Percentiles rank a stretch among this genome's conserved stretches.
These are phyloP conservation scores for Coniochaeta sp. DNA, from an alignment of 2,329 filamentous ascomycete genomes.

Conservation along the genomic window DNA sequence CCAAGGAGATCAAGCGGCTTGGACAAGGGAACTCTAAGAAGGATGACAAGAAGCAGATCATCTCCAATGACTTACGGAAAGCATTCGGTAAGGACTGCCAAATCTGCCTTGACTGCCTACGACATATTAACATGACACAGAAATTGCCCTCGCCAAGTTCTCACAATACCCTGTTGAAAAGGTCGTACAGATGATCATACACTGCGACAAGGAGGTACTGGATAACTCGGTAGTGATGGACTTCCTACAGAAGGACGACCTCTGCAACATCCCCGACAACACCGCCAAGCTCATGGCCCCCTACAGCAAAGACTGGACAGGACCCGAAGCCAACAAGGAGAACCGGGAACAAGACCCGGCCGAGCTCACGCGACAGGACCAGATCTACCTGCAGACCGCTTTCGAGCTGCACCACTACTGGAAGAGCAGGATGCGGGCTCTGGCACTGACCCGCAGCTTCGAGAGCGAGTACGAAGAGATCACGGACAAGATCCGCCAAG, in stretches of 20 bases:
- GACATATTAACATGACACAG: conserved; percentile 28
- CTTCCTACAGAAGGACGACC: conserved; percentile 84
- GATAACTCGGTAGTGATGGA: conserved; percentile 94
- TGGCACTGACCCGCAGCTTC: conserved; percentile 74
- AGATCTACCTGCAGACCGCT: conserved; percentile 87
- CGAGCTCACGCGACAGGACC: conserved; percentile 90
- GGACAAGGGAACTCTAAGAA: conserved; percentile 66
- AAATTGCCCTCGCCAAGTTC: conserved; percentile 91
- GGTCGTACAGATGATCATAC: conserved; percentile 86
- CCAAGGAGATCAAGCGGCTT: conserved; percentile 89
- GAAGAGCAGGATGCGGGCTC: conserved; percentile 93
- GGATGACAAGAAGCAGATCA: conserved; percentile 96
- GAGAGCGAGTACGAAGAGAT: conserved; percentile 91
- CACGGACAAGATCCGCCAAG: conserved; percentile 72
- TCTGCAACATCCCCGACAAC: conserved; percentile 90
- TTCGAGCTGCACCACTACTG: conserved; percentile 97
- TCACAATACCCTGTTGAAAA: conserved; percentile 78
- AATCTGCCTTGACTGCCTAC: not conserved
- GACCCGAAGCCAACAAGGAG: conserved; percentile 70
- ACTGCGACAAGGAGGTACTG: conserved; percentile 83
- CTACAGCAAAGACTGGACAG: conserved; percentile 95
- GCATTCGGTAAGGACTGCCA: conserved; percentile 57
- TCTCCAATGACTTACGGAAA: conserved; percentile 82
- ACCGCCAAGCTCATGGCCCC: conserved; percentile 85
- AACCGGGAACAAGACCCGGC: conserved; percentile 76